Conservation (phyloP, 108 stramenopile species). For the Discostella stelligeroides region DNA sequence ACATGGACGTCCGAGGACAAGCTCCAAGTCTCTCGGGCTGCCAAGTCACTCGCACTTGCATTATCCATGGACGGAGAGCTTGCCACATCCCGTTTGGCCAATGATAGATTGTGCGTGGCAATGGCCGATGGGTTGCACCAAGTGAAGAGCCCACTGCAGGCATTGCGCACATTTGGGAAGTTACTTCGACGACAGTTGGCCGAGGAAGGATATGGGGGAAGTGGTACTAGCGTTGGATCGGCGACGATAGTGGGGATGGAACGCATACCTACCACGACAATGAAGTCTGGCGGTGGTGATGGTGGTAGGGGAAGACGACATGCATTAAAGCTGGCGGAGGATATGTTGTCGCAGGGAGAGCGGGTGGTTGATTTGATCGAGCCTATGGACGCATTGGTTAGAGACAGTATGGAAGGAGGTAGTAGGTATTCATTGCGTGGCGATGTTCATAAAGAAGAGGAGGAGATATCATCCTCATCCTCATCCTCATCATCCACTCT, state of each 20-base stretch:
- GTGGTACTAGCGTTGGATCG: neutral
- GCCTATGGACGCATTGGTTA: constrained; percentile 76
- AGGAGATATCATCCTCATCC: neutral
- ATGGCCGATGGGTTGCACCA: constrained; percentile 84
- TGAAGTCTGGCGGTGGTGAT: constrained; percentile 9
- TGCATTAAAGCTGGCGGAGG: constrained; percentile 64
- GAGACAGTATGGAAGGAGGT: constrained; percentile 23
- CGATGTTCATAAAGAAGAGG: constrained; percentile 10
- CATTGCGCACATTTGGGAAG: constrained; percentile 82
- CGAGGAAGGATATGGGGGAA: constrained; percentile 3
- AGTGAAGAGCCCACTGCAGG: constrained; percentile 90
- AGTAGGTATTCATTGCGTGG: constrained; percentile 32
- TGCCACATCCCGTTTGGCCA: constrained; percentile 47
- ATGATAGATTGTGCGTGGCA: constrained; percentile 54
- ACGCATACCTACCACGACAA: constrained; percentile 16
- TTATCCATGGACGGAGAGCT: constrained; percentile 83
- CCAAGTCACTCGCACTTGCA: constrained; percentile 77
- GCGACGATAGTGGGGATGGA: constrained; percentile 30
- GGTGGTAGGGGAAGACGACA: constrained; percentile 40
- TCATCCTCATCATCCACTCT: too few relatives aligned
- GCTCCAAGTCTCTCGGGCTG: constrained; percentile 70
- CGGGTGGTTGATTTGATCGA: constrained; percentile 74
- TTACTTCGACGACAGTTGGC: constrained; percentile 77
- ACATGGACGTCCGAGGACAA: constrained; percentile 68
- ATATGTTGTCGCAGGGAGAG: constrained; percentile 84